phyloP scores from a whole-genome alignment of 306 rosid genomes.

The Hippophae tibetana region DNA sequence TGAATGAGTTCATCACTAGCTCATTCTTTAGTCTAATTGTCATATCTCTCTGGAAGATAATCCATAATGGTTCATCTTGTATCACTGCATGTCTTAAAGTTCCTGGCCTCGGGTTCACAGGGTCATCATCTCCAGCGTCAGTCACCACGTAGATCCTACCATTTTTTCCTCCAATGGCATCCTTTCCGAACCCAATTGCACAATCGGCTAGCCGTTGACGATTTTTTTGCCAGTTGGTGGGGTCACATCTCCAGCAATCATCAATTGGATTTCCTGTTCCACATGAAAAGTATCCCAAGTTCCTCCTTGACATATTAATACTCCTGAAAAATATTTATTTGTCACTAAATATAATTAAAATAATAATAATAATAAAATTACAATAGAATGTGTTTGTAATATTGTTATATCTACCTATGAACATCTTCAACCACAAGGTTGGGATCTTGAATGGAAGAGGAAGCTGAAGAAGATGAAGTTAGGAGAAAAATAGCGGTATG shows the following conservation, averaged over 20 bases:
- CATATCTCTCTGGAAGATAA: constrained; percentile 78
- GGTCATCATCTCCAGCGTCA: constrained; percentile 61
- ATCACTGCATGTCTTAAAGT: constrained; percentile 65
- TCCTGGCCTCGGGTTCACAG: constrained; percentile 59
- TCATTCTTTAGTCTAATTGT: constrained; percentile 50
- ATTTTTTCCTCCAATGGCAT: constrained; percentile 67
- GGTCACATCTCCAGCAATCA: constrained; percentile 79
- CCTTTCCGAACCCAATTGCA: constrained; percentile 78
- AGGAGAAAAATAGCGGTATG: constrained; percentile 14
- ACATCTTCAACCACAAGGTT: constrained; percentile 61
- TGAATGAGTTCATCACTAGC: constrained; percentile 74
- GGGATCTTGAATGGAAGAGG: constrained; percentile 48
- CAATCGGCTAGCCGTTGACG: constrained; percentile 76
- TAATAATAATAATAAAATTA: too few relatives aligned
- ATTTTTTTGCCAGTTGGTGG: constrained; percentile 64
- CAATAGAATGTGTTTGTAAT: too few relatives aligned
- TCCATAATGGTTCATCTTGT: constrained; percentile 84
- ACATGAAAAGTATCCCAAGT: constrained; percentile 58
- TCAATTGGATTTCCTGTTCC: constrained; percentile 85
- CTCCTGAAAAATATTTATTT: constrained; percentile 29
- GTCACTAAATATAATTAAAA: background rate
- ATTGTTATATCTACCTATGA: constrained; percentile 38
- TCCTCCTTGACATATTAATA: constrained; percentile 67
- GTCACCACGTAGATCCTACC: constrained; percentile 55
- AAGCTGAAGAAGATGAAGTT: constrained; percentile 15